Percentiles rank a stretch among this genome's conserved stretches.
Conservation (phyloP, 2,329 filamentous ascomycete species). For the Orbilia blumenaviensis region DNA sequence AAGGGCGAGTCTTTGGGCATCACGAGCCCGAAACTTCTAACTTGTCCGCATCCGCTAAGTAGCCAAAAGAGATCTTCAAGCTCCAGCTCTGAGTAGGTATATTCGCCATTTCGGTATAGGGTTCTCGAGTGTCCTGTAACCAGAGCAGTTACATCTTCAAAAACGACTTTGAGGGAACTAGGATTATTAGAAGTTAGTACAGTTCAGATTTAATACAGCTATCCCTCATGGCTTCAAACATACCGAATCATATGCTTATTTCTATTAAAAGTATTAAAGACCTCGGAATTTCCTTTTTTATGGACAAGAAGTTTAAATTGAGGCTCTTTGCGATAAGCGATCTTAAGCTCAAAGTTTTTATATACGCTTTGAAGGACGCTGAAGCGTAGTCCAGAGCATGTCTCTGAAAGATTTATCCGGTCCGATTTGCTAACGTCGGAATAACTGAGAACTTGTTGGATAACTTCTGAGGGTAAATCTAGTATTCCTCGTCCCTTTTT, state of each 20-base stretch:
- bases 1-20: conserved; percentile 28
- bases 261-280: conserved; percentile 12
- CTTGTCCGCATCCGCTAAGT: conserved; percentile 8
- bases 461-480: conserved; percentile 19
- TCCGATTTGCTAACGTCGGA: conserved; percentile 9
- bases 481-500: conserved; percentile 7
- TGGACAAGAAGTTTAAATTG: conserved; percentile 17
- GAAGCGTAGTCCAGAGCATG: conserved; percentile 22
- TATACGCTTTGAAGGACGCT: conserved; percentile 23
- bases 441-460: conserved; percentile 25
- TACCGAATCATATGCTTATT: conserved; percentile 38
- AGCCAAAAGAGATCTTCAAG: conserved; percentile 31
- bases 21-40: conserved; percentile 14
- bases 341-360: conserved; percentile 28
- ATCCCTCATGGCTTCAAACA: background rate
- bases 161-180: conserved; percentile 21
- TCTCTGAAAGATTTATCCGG: conserved; percentile 19
- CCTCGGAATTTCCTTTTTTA: background rate
- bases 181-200: background rate
- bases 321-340: conserved; percentile 16
- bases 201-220: background rate
- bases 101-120: conserved; percentile 33
- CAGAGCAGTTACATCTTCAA: conserved; percentile 26
- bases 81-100: conserved; percentile 27
- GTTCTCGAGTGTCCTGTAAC: conserved; percentile 7